Evolutionary conservation across 2,329 filamentous ascomycete species (phyloP).

Genomic region (Emergomyces africanus): DNA sequence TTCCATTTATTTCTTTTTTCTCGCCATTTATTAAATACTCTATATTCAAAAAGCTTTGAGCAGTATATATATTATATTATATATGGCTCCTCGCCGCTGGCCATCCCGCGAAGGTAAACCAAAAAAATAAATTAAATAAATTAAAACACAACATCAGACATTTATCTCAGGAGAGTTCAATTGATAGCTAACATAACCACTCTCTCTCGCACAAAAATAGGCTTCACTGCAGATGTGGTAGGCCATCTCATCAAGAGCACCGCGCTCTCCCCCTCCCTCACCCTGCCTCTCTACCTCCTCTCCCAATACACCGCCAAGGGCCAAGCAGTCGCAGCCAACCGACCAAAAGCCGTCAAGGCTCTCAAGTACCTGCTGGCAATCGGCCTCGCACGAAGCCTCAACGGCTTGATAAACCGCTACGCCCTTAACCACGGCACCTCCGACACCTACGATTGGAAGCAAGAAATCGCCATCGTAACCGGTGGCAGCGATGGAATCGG

Average conservation of each 20-base stretch:
- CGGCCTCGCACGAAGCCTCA: conserved; percentile 38
- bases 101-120: conserved; percentile 23
- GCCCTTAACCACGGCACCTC: conserved; percentile 33
- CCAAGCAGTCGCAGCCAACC: conserved; percentile 40
- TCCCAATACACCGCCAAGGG: conserved; percentile 53
- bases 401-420: conserved; percentile 39
- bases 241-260: conserved; percentile 46
- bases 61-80: too few species aligned
- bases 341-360: conserved; percentile 39
- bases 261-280: conserved; percentile 50
- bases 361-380: conserved; percentile 43
- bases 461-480: conserved; percentile 60
- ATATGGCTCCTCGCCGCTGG: conserved; percentile 11
- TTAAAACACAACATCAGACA: background rate
- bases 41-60: background rate
- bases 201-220: conserved; percentile 14
- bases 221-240: conserved; percentile 49
- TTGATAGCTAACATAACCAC: background rate
- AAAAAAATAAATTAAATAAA: background rate
- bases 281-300: conserved; percentile 51
- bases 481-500: conserved; percentile 67
- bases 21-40: too few species aligned
- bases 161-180: background rate
- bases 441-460: conserved; percentile 41
- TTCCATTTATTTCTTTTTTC: background rate